Evolutionary conservation across 2,329 filamentous ascomycete species (phyloP).

Genomic region (Alternaria hordeiaustralica): DNA sequence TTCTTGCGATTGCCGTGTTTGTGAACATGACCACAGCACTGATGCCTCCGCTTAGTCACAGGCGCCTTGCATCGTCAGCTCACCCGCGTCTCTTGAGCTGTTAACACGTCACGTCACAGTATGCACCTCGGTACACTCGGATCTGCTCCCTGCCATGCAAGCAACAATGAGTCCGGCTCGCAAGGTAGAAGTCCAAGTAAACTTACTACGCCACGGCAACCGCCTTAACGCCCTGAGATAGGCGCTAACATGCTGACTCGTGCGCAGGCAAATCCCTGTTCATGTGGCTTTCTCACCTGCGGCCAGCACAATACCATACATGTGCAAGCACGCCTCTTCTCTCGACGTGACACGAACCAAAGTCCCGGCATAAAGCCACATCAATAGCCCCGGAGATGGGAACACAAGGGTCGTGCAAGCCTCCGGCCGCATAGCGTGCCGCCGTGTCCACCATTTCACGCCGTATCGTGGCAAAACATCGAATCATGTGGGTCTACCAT

Average conservation of each 20-base stretch:
- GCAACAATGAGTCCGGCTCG: not conserved
- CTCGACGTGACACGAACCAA: constrained; percentile 8
- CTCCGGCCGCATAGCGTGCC: not conserved
- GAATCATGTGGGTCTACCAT: not conserved
- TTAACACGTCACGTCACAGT: not conserved
- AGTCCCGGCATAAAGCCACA: not conserved
- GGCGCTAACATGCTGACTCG: not conserved
- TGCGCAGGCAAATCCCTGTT: not conserved
- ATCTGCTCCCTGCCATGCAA: not conserved
- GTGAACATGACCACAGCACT: not conserved
- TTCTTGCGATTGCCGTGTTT: not conserved
- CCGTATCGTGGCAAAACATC: constrained; percentile 7
- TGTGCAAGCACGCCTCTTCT: not conserved
- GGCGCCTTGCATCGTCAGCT: constrained; percentile 4
- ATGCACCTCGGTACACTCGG: not conserved
- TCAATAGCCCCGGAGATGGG: not conserved
- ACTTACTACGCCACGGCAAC: constrained; percentile 1
- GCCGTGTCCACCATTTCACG: not conserved
- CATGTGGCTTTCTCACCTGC: constrained; percentile 3
- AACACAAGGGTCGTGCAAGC: constrained; percentile 3
- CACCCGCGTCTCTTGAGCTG: constrained; percentile 5
- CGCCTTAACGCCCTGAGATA: not conserved
- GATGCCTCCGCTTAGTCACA: not conserved
- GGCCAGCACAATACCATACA: not conserved
- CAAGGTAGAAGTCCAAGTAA: not conserved